A percentile compares a stretch with the other conserved stretches of the same genome.
Conservation (phyloP, 2,329 filamentous ascomycete genomes). For the Pseudogymnoascus sp. region DNA sequence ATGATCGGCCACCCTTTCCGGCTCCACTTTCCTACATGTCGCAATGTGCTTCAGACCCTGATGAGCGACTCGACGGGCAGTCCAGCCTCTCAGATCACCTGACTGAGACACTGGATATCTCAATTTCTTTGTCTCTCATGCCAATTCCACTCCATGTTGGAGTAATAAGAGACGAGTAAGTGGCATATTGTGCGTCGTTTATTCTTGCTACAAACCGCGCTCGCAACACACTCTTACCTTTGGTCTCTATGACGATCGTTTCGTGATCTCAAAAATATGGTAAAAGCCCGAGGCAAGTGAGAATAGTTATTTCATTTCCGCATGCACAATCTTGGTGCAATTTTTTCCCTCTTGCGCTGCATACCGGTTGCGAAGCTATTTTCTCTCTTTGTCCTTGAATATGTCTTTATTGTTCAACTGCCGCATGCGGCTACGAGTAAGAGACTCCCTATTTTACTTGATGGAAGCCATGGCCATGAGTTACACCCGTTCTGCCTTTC, state of each 20-base stretch:
- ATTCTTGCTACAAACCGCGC: neutral
- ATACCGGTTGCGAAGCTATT: neutral
- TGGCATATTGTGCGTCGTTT: neutral
- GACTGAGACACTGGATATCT: neutral
- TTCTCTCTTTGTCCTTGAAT: neutral
- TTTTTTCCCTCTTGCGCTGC: neutral
- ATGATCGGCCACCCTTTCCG: neutral
- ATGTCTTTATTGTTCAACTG: conserved; percentile 7
- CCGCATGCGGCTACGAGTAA: conserved; percentile 2
- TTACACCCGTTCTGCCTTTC: neutral
- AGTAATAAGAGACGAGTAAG: neutral
- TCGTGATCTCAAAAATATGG: neutral
- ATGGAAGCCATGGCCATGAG: neutral
- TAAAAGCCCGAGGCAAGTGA: neutral
- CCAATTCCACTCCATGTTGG: neutral
- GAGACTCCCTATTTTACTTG: conserved; percentile 3
- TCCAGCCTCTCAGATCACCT: neutral
- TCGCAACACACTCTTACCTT: neutral
- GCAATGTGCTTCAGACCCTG: neutral
- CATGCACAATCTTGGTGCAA: neutral
- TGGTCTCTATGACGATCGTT: neutral
- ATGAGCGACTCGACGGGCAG: neutral
- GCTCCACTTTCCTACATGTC: conserved; percentile 1
- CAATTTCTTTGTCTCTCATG: neutral
- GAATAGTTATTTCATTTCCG: neutral